Base-by-base conservation (phyloP, 1,284 basidiomycete species). In the Testicularia cyperi region DNA sequence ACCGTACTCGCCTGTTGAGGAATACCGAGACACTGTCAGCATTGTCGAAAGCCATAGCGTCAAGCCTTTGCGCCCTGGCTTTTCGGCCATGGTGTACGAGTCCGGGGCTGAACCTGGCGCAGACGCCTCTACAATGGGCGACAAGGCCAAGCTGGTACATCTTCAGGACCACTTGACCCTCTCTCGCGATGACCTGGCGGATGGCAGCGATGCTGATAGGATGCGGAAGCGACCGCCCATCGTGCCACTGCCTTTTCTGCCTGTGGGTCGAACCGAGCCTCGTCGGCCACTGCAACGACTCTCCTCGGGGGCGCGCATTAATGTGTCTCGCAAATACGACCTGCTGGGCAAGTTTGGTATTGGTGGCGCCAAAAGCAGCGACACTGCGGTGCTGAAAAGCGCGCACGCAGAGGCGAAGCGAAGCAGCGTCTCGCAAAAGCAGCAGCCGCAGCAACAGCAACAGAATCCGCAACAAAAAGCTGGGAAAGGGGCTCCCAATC, bases 1-100 rank as follows among this genome's bases (percentile, higher is more conserved):
- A 16, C 70, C 70, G 1, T 68, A 45, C 16, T 70, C 68, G 26
- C 70, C 70, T 1, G 46, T 38, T 23, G 62, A 70, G n/a, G 67
- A 71, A 12, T 61, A 46, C 21, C 46, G 46, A 13, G 60, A 66
- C 19, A 42, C 42, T 18, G 45, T 37, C 26, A 49, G 55, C 4
- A 56, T 60, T 2, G 43, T 65, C 23, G 64, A 61, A 12, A 20
- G 47, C n/a, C 42, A 57, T 6, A 33, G 28, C n/a, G 28, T 23
- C 16, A 21, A 37, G 16, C 36, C 36, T 12, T 16, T n/a, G n/a
- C n/a, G n/a, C n/a, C n/a, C n/a, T n/a, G n/a, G n/a, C n/a, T n/a
- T n/a, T n/a, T n/a, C n/a, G n/a, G n/a, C n/a, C n/a, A n/a, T n/a
- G n/a, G n/a, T n/a, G n/a, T n/a, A n/a, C n/a, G n/a, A n/a, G n/a